phyloP scores from a whole-genome alignment of 345 rosid species.

The Hibiscus tridactylites region DNA sequence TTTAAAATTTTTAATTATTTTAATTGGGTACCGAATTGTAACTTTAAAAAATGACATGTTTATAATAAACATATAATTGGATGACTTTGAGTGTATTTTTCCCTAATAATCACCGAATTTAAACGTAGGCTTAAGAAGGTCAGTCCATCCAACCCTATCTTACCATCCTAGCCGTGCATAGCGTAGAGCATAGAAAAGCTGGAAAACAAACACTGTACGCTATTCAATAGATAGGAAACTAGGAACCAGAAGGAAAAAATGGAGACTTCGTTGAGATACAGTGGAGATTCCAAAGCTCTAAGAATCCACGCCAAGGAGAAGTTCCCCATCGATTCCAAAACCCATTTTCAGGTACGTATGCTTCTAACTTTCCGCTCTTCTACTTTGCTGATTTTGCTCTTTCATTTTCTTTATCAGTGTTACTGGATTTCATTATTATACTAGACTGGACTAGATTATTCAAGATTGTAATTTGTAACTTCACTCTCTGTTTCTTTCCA shows the following conservation, averaged over 20 bases:
- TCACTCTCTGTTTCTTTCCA: not conserved
- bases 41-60: too few species aligned
- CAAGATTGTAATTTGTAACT: not conserved
- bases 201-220: not conserved
- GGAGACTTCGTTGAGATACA: conserved; percentile 82
- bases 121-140: not conserved
- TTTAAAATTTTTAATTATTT: too few species aligned
- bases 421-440: not conserved
- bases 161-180: not conserved
- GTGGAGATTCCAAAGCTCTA: conserved; percentile 50
- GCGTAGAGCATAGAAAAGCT: not conserved
- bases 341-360: conserved; percentile 59
- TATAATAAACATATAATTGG: too few species aligned
- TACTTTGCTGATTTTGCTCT: not conserved
- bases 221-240: not conserved
- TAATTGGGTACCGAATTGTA: too few species aligned
- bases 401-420: not conserved
- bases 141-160: not conserved
- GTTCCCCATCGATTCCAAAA: conserved; percentile 46
- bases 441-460: not conserved
- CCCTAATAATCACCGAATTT: not conserved
- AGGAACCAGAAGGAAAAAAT: conserved; percentile 21
- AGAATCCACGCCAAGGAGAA: conserved; percentile 87
- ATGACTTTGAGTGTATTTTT: too few species aligned
- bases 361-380: not conserved